phyloP scores from a whole-genome alignment of 1,284 basidiomycete species.

The Volvariella volvacea region DNA sequence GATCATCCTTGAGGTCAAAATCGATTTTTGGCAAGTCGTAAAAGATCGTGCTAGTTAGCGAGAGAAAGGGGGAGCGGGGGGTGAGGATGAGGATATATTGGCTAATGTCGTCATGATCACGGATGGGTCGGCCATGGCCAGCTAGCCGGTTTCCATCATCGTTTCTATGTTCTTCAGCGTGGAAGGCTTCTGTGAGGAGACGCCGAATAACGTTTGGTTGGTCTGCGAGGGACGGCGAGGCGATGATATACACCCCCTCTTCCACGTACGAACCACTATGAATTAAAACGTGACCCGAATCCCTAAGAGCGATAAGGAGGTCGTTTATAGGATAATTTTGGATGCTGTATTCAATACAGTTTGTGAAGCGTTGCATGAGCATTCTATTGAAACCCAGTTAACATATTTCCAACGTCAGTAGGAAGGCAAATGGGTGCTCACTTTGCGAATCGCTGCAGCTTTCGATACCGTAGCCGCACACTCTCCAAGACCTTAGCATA shows the following conservation, averaged over 20 bases:
- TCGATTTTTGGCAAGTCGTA: constrained; percentile 66
- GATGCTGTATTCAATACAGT: constrained; percentile 91
- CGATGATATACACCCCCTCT: constrained; percentile 92
- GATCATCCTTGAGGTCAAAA: constrained; percentile 76
- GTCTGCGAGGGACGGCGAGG: constrained; percentile 77
- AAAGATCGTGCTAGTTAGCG: constrained; percentile 88
- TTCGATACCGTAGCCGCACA: constrained; percentile 88
- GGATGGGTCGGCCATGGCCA: constrained; percentile 28
- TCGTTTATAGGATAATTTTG: constrained; percentile 75
- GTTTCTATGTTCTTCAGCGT: constrained; percentile 50
- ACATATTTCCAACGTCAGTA: neutral
- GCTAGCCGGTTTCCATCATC: constrained; percentile 44
- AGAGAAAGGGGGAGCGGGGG: constrained; percentile 84
- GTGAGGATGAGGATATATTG: constrained; percentile 85
- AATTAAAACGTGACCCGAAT: constrained; percentile 91
- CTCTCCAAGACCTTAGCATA: constrained; percentile 93
- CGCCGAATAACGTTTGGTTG: constrained; percentile 78
- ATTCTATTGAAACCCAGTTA: constrained; percentile 3
- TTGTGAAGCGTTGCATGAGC: constrained; percentile 79
- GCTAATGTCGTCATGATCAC: constrained; percentile 47
- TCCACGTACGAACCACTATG: constrained; percentile 89
- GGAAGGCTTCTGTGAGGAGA: constrained; percentile 83
- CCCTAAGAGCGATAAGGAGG: constrained; percentile 78
- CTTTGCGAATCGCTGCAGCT: constrained; percentile 91
- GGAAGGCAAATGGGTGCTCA: constrained; percentile 24